A percentile compares a stretch with the other conserved stretches of the same genome.
Conservation (phyloP, 176 grass and related monocot genomes). For the Chrysopogon serrulatus region DNA sequence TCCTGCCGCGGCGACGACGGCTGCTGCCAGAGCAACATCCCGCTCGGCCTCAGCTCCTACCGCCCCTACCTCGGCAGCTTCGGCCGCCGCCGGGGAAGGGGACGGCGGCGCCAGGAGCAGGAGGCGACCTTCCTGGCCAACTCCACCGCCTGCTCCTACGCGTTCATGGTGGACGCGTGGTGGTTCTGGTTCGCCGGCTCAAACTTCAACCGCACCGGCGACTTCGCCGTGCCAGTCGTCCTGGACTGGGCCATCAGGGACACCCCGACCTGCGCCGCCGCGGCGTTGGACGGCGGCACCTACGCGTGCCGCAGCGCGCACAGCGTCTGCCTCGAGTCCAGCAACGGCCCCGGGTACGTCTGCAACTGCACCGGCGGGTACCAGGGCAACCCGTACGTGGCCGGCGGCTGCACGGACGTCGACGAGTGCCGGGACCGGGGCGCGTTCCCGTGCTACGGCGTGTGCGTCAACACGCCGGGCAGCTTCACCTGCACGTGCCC, state of each 20-base stretch:
- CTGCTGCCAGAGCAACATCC: conserved; percentile 58
- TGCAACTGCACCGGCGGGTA: conserved; percentile 61
- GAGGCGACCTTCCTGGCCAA: conserved; percentile 11
- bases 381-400: conserved; percentile 61
- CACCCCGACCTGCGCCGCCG: conserved; percentile 19
- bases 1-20: conserved; percentile 44
- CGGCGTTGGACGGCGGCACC: neutral
- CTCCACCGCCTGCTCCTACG: conserved; percentile 45
- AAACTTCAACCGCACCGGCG: conserved; percentile 25
- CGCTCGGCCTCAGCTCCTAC: neutral
- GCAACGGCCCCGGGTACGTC: conserved; percentile 47
- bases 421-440: conserved; percentile 37
- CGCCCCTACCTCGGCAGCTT: conserved; percentile 9
- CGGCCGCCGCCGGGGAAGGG: neutral
- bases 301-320: conserved; percentile 45
- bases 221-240: conserved; percentile 46
- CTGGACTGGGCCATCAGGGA: conserved; percentile 60
- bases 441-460: conserved; percentile 40
- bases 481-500: conserved; percentile 33
- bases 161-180: conserved; percentile 45
- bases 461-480: conserved; percentile 30
- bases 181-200: conserved; percentile 40
- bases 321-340: conserved; percentile 27
- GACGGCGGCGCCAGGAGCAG: accelerated
- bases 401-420: conserved; percentile 49